These are phyloP conservation scores for Reticulascus tulasneorum DNA, from an alignment of 2,329 filamentous ascomycete species.

Conservation along the genomic window DNA sequence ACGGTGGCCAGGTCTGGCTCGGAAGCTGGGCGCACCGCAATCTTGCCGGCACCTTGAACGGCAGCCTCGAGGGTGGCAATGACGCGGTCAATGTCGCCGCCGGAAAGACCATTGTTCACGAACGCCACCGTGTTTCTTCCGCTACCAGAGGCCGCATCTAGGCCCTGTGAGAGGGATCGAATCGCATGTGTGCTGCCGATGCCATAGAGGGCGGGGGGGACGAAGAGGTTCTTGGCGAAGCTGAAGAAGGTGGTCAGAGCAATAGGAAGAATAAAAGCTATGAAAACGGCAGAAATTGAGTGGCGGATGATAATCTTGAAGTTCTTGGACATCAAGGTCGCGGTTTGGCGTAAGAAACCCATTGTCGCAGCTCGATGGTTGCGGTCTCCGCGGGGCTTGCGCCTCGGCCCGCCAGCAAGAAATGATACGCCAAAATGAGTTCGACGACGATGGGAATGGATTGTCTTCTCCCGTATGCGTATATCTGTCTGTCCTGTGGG, in stretches of 20 bases:
- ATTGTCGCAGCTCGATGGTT: too few species aligned
- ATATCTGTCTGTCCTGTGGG: too few species aligned
- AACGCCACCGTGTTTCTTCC: constrained; percentile 70
- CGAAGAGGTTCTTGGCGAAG: constrained; percentile 79
- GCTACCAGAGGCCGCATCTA: constrained; percentile 48
- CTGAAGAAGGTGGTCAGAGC: constrained; percentile 56
- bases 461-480: too few species aligned
- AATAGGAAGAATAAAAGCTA: constrained; percentile 57
- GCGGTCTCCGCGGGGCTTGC: too few species aligned
- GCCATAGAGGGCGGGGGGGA: constrained; percentile 71
- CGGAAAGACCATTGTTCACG: constrained; percentile 67
- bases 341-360: constrained; percentile 53
- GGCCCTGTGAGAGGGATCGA: constrained; percentile 60
- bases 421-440: too few species aligned
- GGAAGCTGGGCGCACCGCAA: constrained; percentile 48
- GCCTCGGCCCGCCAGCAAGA: too few species aligned
- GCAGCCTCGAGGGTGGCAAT: constrained; percentile 59
- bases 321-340: constrained; percentile 61
- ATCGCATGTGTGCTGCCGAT: constrained; percentile 61
- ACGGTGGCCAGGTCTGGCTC: constrained; percentile 56
- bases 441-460: too few species aligned
- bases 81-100: constrained; percentile 68
- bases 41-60: constrained; percentile 53
- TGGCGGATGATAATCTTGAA: constrained; percentile 57
- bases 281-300: constrained; percentile 45